Evolutionary conservation across 345 rosid species (phyloP).

Genomic region (Rhodamnia argentea): DNA sequence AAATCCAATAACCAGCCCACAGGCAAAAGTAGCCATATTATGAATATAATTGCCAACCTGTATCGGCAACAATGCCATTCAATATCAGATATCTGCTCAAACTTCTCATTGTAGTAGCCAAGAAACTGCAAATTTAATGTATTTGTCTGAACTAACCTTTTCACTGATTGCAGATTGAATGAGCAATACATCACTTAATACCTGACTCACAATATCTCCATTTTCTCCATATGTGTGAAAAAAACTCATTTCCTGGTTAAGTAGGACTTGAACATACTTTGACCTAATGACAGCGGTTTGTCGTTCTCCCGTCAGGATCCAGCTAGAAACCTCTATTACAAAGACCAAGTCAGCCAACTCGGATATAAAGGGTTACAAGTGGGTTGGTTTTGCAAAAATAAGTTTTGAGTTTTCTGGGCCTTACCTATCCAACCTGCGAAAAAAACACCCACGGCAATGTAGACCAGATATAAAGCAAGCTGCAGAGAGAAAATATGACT

Average conservation of each 20-base stretch:
- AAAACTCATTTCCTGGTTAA: constrained; percentile 99
- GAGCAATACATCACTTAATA: constrained; percentile 93
- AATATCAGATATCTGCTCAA: background rate
- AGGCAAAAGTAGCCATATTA: constrained; percentile 95
- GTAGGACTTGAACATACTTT: constrained; percentile 80
- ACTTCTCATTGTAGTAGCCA: background rate
- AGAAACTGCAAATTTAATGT: background rate
- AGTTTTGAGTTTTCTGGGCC: background rate
- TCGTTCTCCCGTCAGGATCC: constrained; percentile 98
- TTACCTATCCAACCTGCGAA: constrained; percentile 98
- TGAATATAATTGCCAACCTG: constrained; percentile 99
- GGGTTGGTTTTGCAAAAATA: background rate
- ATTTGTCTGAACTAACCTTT: constrained; percentile 37
- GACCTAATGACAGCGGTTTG: constrained; percentile 99
- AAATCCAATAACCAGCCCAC: constrained; percentile 85
- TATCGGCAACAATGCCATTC: constrained; percentile 3
- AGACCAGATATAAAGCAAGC: constrained; percentile 73
- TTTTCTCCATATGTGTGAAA: constrained; percentile 97
- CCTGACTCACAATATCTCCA: constrained; percentile 99
- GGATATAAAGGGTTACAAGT: background rate
- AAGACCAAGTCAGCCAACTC: constrained; percentile 11
- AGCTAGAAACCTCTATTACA: constrained; percentile 94
- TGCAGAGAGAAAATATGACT: constrained; percentile 24
- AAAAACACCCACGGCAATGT: constrained; percentile 81
- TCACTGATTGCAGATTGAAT: constrained; percentile 99